phyloP scores from a whole-genome alignment of 768 basidiomycete species.

The Tylopilus subfusipes region DNA sequence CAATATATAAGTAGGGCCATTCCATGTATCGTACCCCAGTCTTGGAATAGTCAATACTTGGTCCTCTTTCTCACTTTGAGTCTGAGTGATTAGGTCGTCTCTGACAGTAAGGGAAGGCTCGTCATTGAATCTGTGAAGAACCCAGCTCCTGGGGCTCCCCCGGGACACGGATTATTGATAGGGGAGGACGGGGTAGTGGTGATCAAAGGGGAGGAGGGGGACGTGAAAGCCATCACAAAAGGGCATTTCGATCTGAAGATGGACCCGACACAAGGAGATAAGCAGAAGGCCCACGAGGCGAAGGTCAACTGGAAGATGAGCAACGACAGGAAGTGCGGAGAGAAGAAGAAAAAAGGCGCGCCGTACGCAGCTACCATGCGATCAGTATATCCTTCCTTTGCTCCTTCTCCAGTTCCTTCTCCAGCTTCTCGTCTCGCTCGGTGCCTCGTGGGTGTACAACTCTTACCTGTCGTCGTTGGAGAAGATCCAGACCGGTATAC shows the following conservation, averaged over 20 bases:
- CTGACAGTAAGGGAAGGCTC: conserved; percentile 20
- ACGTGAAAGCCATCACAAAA: conserved; percentile 29
- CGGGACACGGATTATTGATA: conserved; percentile 29
- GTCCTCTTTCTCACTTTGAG: no score
- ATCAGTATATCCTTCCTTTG: conserved; percentile 29
- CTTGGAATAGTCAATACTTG: no score
- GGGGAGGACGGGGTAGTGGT: conserved; percentile 21
- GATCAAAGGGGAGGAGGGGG: conserved; percentile 26
- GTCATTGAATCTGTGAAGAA: conserved; percentile 7
- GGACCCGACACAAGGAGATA: neutral
- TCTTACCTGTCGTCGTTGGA: conserved; percentile 36
- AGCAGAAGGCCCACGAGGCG: neutral
- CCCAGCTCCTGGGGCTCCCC: conserved; percentile 21
- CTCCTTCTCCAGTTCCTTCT: conserved; percentile 31
- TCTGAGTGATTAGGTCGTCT: no score
- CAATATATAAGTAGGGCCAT: no score
- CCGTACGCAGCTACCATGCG: neutral
- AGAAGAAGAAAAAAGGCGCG: neutral
- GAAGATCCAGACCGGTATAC: conserved; percentile 19
- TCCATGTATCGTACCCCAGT: no score
- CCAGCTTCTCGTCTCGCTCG: conserved; percentile 31
- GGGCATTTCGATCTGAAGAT: conserved; percentile 26
- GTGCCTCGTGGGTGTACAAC: conserved; percentile 34
- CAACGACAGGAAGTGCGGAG: no score
- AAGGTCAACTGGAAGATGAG: neutral